Evolutionary conservation across 257 asterid species (phyloP).

Genomic region (Cynanchum wilfordii): DNA sequence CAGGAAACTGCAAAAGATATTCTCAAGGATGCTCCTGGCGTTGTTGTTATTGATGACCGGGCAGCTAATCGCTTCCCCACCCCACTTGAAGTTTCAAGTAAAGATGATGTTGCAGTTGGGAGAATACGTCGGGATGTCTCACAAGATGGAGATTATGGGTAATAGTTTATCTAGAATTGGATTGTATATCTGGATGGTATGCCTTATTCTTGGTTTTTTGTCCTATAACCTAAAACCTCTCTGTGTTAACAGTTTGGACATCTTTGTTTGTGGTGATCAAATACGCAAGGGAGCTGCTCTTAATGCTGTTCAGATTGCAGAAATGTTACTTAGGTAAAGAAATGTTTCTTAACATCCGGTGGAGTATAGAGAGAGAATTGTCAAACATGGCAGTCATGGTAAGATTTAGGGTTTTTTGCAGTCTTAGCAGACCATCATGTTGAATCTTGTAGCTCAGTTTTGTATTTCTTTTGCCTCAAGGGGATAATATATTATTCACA

Average conservation of each 20-base stretch:
- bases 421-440: background rate
- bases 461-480: background rate
- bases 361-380: background rate
- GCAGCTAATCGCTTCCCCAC: conserved; percentile 80
- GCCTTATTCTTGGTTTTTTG: background rate
- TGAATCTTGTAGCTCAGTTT: background rate
- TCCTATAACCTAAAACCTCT: background rate
- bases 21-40: conserved; percentile 68
- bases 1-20: conserved; percentile 52
- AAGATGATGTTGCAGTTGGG: conserved; percentile 91
- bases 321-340: conserved; percentile 49
- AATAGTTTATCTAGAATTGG: conserved; percentile 8
- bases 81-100: conserved; percentile 75
- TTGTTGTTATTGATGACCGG: conserved; percentile 79
- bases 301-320: conserved; percentile 85
- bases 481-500: background rate
- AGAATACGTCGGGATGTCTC: conserved; percentile 87
- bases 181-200: background rate
- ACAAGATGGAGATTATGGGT: conserved; percentile 86
- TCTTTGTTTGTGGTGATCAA: conserved; percentile 94
- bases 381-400: background rate
- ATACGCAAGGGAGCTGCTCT: conserved; percentile 97
- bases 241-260: conserved; percentile 59
- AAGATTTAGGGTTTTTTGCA: background rate
- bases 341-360: background rate